Evolutionary conservation across 2,329 filamentous ascomycete genomes (phyloP).

Genomic region (Fusarium equiseti): DNA sequence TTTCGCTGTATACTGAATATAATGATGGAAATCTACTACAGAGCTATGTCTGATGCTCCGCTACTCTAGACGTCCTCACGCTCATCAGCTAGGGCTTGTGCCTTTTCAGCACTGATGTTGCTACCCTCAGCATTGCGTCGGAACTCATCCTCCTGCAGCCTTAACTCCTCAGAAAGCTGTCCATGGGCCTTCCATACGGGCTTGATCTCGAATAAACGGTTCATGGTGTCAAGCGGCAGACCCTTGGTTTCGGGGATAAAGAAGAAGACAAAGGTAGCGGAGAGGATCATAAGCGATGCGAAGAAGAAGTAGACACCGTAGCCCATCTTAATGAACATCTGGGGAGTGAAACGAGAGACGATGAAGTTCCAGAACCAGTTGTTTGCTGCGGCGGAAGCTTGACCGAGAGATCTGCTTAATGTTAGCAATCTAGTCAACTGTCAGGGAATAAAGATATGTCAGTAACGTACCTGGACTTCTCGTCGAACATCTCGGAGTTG

Average conservation of each 20-base stretch:
- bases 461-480: slow-evolving; percentile 58
- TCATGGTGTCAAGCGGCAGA: slow-evolving; percentile 73
- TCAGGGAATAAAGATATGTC: fast-evolving
- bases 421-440: background rate
- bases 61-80: background rate
- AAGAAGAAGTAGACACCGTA: slow-evolving; percentile 79
- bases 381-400: slow-evolving; percentile 76
- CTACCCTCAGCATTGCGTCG: slow-evolving; percentile 46
- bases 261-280: slow-evolving; percentile 71
- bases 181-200: slow-evolving; percentile 59
- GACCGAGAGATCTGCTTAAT: slow-evolving; percentile 65
- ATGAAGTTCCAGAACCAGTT: slow-evolving; percentile 82
- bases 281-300: slow-evolving; percentile 69
- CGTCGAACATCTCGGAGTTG: slow-evolving; percentile 81
- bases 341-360: slow-evolving; percentile 74
- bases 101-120: slow-evolving; percentile 46
- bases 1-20: too few species aligned
- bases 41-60: too few species aligned
- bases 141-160: slow-evolving; percentile 51
- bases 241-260: slow-evolving; percentile 75
- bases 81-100: background rate
- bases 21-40: too few species aligned
- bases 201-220: slow-evolving; percentile 67
- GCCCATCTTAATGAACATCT: slow-evolving; percentile 69
- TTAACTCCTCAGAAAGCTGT: slow-evolving; percentile 59